Conservation (phyloP, 495 filamentous ascomycete genomes). For the Penicillium herquei region DNA sequence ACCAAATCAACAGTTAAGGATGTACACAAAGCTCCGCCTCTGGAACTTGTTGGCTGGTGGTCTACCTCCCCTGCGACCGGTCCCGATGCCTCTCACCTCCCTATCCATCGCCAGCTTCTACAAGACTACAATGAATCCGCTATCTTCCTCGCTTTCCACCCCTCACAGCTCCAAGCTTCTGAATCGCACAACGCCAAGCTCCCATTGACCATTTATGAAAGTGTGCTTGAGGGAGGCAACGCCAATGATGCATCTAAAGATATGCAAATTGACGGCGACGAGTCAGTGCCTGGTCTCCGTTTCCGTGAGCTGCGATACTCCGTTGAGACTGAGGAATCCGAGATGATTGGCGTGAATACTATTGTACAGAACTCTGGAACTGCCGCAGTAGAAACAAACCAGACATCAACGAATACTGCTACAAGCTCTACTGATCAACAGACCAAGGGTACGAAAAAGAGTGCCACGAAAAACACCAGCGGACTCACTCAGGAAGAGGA, state of each 20-base stretch:
- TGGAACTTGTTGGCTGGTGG: conserved; percentile 96
- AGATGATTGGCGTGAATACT: conserved; percentile 95
- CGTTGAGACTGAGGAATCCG: conserved; percentile 90
- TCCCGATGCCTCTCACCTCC: conserved; percentile 62
- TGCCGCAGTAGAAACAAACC: conserved; percentile 48
- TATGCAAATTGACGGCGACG: conserved; percentile 72
- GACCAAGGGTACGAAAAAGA: neutral
- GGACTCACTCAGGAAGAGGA: conserved; percentile 73
- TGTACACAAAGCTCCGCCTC: conserved; percentile 76
- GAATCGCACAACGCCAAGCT: conserved; percentile 68
- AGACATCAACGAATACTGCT: neutral
- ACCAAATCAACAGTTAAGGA: conserved; percentile 63
- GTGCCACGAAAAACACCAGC: conserved; percentile 17
- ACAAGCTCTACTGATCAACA: neutral
- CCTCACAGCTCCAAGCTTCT: conserved; percentile 47
- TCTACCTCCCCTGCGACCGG: conserved; percentile 73
- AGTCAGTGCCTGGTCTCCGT: conserved; percentile 54
- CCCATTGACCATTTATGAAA: conserved; percentile 88
- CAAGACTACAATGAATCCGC: conserved; percentile 76
- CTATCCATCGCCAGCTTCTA: conserved; percentile 74
- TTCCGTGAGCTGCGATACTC: conserved; percentile 84
- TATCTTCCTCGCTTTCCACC: conserved; percentile 86
- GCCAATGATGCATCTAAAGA: conserved; percentile 57
- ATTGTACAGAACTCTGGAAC: conserved; percentile 80
- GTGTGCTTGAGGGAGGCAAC: conserved; percentile 66